Base-by-base conservation (phyloP, 495 filamentous ascomycete species). In the Podospora didyma region DNA sequence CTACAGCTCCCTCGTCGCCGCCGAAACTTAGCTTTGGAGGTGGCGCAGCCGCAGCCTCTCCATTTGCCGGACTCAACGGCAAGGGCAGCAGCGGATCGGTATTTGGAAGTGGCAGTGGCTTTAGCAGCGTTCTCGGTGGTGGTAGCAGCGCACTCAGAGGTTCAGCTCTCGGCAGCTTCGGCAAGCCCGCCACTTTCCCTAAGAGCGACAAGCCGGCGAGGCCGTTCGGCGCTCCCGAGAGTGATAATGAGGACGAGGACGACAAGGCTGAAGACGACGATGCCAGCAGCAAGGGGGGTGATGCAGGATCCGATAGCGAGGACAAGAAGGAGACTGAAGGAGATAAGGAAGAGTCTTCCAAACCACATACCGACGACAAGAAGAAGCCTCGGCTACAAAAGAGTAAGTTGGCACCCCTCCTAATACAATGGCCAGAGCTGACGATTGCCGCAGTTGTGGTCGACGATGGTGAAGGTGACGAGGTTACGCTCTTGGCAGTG, bases 391-490 rank as follows among this genome's bases (percentile, higher is more conserved):
- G 81, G 58, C 75, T 83, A 58, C 83, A 89, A 53, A 81, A 84
- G 66, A 79, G 89, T 90, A 77, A 69, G 82, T 69, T 41, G 16
- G 42, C 23, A 14, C 34, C 48, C 17, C 46, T 31, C 7, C n/a
- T n/a, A 26, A 47, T 39, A 49, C 22, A n/a, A 46, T 28, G 34
- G 21, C 17, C 63, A 55, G 67, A 60, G 77, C 49, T 59, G 55
- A 60, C 51, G 2, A 46, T n/a, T n/a, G 1, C 1, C 16, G 22
- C 55, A 76, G 77, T 78, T 62, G 70, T 71, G 35, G 68, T 82
- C 20, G 74, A 83, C 45, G 78, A 83, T 55, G 88, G 91, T 35
- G 87, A 94, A 63, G 87, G 87, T 31, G 87, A 86, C 39, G 92
- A 96, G 63, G 86, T 73, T 69, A 69, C 93, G 77, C 71, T 81